phyloP scores from a whole-genome alignment of 805 yeast genomes.

The Phaffomyces thermotolerans region DNA sequence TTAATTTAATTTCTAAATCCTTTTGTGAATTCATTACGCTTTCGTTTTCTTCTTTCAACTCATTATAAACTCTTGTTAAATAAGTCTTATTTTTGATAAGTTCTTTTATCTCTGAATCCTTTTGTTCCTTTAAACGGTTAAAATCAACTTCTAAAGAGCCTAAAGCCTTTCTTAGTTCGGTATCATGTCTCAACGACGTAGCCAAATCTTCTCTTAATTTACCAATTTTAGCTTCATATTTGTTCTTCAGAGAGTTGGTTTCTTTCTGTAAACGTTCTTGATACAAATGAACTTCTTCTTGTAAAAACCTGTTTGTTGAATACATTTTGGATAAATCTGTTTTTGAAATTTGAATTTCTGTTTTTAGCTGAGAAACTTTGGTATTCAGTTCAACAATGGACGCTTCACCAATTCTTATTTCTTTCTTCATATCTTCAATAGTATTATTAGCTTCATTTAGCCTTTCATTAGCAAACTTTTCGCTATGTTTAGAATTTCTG shows the following conservation, averaged over 20 bases:
- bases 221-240: conserved; percentile 43
- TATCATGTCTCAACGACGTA: conserved; percentile 53
- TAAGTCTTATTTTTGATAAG: conserved; percentile 36
- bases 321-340: conserved; percentile 46
- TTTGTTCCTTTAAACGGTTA: conserved; percentile 42
- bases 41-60: conserved; percentile 38
- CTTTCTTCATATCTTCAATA: conserved; percentile 42
- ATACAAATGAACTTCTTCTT: conserved; percentile 49
- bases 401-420: conserved; percentile 46
- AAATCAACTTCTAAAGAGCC: conserved; percentile 54
- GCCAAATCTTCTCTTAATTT: conserved; percentile 46
- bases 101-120: conserved; percentile 30
- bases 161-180: conserved; percentile 54
- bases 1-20: conserved; percentile 39
- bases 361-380: conserved; percentile 45
- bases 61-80: conserved; percentile 32
- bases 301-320: conserved; percentile 41
- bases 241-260: conserved; percentile 33
- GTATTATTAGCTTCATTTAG: conserved; percentile 42
- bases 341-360: conserved; percentile 47
- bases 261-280: conserved; percentile 37
- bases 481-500: conserved; percentile 54
- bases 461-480: conserved; percentile 45
- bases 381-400: conserved; percentile 45
- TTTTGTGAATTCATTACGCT: conserved; percentile 33